Conservation (phyloP, 345 rosid species). For the Hypericum perforatum region DNA sequence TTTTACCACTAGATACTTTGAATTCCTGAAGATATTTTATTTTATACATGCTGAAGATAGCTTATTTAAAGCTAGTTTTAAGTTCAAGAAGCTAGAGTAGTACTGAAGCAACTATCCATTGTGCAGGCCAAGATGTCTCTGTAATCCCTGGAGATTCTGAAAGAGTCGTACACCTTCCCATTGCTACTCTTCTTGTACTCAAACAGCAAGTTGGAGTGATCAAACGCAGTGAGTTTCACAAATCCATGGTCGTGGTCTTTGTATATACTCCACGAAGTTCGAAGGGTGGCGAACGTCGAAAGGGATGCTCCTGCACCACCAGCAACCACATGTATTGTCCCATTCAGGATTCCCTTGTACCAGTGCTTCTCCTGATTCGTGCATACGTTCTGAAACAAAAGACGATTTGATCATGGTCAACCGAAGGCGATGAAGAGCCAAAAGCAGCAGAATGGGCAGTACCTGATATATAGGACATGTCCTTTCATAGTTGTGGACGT, state of each 20-base stretch:
- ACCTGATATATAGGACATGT: constrained; percentile 72
- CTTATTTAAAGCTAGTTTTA: too few species aligned
- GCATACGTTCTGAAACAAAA: constrained; percentile 43
- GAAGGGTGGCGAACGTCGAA: constrained; percentile 30
- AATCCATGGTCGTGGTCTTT: constrained; percentile 30
- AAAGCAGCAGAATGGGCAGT: neutral
- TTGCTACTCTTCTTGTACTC: too few species aligned
- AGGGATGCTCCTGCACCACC: constrained; percentile 71
- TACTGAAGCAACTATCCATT: constrained; percentile 46
- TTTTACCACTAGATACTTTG: too few species aligned
- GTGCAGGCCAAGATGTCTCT: constrained; percentile 47
- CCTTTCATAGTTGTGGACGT: constrained; percentile 67
- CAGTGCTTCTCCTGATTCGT: constrained; percentile 33
- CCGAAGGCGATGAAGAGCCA: too few species aligned
- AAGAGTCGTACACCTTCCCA: too few species aligned
- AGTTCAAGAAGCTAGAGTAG: constrained; percentile 42
- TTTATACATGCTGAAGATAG: too few species aligned
- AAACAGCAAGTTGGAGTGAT: too few species aligned
- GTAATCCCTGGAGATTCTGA: constrained; percentile 19
- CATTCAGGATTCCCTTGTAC: constrained; percentile 41
- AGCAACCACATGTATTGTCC: constrained; percentile 64
- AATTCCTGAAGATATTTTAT: too few species aligned
- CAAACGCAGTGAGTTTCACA: too few species aligned
- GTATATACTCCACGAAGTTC: constrained; percentile 46
- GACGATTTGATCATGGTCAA: neutral